Evolutionary conservation across 2,329 filamentous ascomycete species (phyloP).

Genomic region (Paracamarosporium sp.): DNA sequence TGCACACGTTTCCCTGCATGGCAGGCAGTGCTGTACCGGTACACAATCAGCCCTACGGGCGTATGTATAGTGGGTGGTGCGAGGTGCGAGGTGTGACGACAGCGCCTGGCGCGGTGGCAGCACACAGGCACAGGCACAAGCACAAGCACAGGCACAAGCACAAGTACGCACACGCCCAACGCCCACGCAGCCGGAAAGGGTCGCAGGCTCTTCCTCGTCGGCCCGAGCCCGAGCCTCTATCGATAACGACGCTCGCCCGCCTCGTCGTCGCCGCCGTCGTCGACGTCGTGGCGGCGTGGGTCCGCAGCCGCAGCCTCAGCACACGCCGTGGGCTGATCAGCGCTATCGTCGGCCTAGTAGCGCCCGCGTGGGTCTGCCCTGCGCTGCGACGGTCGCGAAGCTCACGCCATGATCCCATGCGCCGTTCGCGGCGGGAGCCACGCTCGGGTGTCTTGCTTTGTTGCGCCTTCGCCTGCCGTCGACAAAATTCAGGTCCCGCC

Average conservation of each 20-base stretch:
- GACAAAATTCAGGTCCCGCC: not conserved
- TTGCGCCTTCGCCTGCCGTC: constrained; percentile 2
- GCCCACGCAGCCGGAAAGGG: constrained; percentile 1
- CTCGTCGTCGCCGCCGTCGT: not conserved
- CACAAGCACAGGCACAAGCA: not conserved
- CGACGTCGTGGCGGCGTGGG: not conserved
- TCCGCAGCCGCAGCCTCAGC: not conserved
- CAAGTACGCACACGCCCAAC: too few relatives aligned
- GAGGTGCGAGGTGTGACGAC: not conserved
- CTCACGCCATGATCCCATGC: constrained; percentile 1
- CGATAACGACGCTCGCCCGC: not conserved
- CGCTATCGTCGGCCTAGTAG: not conserved
- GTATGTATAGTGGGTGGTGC: too few relatives aligned
- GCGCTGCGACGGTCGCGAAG: not conserved
- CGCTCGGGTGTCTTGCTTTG: constrained; percentile 6
- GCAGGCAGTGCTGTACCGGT: too few relatives aligned
- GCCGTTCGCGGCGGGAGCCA: constrained; percentile 8
- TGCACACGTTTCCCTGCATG: not conserved
- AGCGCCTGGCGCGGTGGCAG: not conserved
- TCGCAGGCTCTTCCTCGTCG: not conserved
- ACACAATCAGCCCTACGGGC: constrained; percentile 27
- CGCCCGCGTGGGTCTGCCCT: constrained; percentile 1
- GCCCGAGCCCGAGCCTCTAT: not conserved
- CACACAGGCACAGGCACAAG: not conserved
- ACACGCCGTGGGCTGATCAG: not conserved